A percentile compares a stretch with the other conserved stretches of the same genome.
phyloP scores from a whole-genome alignment of 2,329 filamentous ascomycete genomes.

The Microthyrium microscopicum region DNA sequence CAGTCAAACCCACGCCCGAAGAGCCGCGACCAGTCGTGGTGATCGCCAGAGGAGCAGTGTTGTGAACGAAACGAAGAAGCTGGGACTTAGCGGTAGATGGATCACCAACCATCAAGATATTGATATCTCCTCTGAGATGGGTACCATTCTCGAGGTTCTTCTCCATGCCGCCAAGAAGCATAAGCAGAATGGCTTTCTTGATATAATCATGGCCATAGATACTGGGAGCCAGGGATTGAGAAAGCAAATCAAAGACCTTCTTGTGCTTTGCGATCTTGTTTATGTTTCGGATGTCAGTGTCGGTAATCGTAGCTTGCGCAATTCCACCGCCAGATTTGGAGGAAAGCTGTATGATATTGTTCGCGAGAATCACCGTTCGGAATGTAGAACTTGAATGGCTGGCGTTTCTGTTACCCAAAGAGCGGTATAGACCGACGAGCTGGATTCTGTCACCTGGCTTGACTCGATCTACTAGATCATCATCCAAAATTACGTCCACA shows the following conservation, averaged over 20 bases:
- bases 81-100: constrained; percentile 99
- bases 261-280: constrained; percentile 94
- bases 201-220: constrained; percentile 96
- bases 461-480: constrained; percentile 84
- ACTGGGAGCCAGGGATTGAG: constrained; percentile 86
- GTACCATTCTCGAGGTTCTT: constrained; percentile 98
- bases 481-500: constrained; percentile 91
- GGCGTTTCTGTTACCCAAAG: constrained; percentile 85
- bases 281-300: constrained; percentile 95
- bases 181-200: constrained; percentile 91
- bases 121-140: constrained; percentile 95
- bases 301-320: constrained; percentile 80
- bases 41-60: constrained; percentile 90
- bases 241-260: constrained; percentile 80
- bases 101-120: constrained; percentile 97
- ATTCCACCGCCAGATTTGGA: constrained; percentile 93
- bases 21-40: constrained; percentile 93
- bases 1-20: constrained; percentile 92
- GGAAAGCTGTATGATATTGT: constrained; percentile 85
- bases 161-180: constrained; percentile 90
- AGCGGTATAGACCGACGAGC: constrained; percentile 89
- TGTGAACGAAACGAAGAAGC: constrained; percentile 86
- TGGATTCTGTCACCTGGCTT: constrained; percentile 95
- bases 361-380: constrained; percentile 83
- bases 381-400: constrained; percentile 64